A percentile compares a stretch with the other conserved stretches of the same genome.
phyloP scores from a whole-genome alignment of 73 alveolate species.

The Blepharisma japonicum region DNA sequence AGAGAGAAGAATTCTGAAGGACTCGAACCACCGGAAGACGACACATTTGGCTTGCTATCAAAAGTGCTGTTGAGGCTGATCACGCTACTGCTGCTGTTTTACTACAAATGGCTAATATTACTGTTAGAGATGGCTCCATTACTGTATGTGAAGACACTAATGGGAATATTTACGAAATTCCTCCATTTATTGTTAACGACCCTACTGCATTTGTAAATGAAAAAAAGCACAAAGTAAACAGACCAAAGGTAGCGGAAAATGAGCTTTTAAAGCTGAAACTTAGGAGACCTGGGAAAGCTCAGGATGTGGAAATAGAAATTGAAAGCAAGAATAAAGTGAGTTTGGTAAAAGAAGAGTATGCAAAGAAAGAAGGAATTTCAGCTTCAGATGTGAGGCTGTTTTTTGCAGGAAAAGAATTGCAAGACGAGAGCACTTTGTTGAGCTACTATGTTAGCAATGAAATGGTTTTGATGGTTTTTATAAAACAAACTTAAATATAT shows the following conservation, averaged over 20 bases:
- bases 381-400: neutral
- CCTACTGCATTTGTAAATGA: neutral
- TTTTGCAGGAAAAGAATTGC: slow-evolving; percentile 1
- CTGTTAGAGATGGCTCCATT: neutral
- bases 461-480: neutral
- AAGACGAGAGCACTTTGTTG: neutral
- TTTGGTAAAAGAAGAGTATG: neutral
- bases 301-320: neutral
- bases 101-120: neutral
- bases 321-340: neutral
- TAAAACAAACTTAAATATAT: neutral
- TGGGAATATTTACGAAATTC: slow-evolving; percentile 26
- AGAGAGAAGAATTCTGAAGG: slow-evolving; percentile 18
- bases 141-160: slow-evolving; percentile 5
- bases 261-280: too few species aligned
- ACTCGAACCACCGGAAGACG: slow-evolving; percentile 30
- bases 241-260: neutral
- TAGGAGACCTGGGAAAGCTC: neutral
- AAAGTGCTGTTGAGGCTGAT: slow-evolving; percentile 14
- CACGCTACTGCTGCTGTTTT: slow-evolving; percentile 18
- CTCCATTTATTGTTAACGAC: slow-evolving; percentile 20
- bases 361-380: neutral
- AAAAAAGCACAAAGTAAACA: neutral
- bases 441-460: neutral
- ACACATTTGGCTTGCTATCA: slow-evolving; percentile 3